Evolutionary conservation across 768 basidiomycete species (phyloP).

Genomic region (Fomitopsis serialis): DNA sequence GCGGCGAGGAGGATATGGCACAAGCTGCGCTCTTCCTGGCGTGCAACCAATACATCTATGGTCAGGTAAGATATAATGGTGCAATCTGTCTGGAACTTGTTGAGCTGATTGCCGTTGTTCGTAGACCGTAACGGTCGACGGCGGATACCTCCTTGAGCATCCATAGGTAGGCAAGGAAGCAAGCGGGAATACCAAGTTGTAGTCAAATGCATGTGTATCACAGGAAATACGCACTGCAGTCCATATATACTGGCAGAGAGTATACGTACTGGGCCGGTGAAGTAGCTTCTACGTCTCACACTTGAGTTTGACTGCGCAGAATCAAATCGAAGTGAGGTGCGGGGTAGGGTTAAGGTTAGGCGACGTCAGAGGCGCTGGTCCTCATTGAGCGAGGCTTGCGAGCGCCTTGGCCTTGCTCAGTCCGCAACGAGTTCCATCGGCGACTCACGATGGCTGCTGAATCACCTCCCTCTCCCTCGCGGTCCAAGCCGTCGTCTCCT

Average conservation of each 20-base stretch:
- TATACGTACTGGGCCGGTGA: no score
- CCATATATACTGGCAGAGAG: no score
- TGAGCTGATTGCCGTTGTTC: background rate
- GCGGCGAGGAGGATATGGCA: constrained; percentile 31
- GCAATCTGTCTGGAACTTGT: background rate
- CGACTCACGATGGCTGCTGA: background rate
- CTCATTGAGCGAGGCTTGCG: background rate
- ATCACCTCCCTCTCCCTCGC: constrained; percentile 5
- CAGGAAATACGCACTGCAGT: no score
- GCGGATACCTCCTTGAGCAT: constrained; percentile 23
- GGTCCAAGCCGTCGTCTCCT: constrained; percentile 19
- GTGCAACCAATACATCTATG: constrained; percentile 29
- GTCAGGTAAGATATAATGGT: constrained; percentile 28
- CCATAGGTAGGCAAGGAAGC: constrained; percentile 12
- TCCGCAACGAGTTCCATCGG: background rate
- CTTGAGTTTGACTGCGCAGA: no score
- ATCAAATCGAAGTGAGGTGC: background rate
- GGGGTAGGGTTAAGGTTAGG: background rate
- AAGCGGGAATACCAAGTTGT: background rate
- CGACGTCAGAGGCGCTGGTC: background rate
- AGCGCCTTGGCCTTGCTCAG: background rate
- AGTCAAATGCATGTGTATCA: background rate
- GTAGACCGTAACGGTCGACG: constrained; percentile 21
- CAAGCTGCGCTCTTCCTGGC: constrained; percentile 28
- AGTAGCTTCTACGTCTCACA: no score